Evolutionary conservation across 257 asterid species (phyloP).

Genomic region (Solanum sitiens): DNA sequence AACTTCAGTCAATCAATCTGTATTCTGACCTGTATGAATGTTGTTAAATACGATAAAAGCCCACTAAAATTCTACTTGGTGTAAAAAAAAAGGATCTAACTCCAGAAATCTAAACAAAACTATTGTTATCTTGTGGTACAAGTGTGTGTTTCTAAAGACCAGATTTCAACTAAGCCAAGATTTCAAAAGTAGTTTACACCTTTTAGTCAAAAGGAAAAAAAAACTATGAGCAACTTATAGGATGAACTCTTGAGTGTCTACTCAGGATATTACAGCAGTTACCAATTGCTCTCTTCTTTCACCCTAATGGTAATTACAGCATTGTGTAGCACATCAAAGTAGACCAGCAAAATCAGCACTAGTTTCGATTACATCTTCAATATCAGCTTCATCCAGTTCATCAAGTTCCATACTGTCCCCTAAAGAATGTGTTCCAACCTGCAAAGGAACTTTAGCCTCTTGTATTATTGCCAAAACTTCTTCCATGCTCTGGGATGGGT

Average conservation of each 20-base stretch:
- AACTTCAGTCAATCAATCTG: neutral
- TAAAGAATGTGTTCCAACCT: neutral
- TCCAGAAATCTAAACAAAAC: neutral
- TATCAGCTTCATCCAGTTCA: slow-evolving; percentile 21
- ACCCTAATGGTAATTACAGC: neutral
- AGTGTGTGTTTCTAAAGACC: neutral
- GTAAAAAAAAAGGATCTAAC: neutral
- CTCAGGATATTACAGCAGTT: neutral
- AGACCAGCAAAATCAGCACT: slow-evolving; percentile 26
- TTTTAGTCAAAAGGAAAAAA: neutral
- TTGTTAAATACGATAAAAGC: neutral
- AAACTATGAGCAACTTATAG: neutral
- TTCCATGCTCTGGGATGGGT: slow-evolving; percentile 30
- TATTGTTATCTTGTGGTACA: neutral
- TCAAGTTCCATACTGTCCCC: slow-evolving; percentile 31
- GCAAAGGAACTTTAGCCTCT: slow-evolving; percentile 17
- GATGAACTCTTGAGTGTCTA: neutral
- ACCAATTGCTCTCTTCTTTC: neutral
- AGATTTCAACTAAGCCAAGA: neutral
- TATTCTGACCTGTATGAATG: neutral
- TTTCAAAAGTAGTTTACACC: neutral
- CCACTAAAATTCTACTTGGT: neutral
- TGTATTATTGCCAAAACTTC: slow-evolving; percentile 21
- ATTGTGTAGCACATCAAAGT: slow-evolving; percentile 1
- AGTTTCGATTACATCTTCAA: slow-evolving; percentile 13